Evolutionary conservation across 2,329 filamentous ascomycete species (phyloP), one percentile per base, ranked within the genome.

Genomic region (Amesomyces nigricolor): DNA sequence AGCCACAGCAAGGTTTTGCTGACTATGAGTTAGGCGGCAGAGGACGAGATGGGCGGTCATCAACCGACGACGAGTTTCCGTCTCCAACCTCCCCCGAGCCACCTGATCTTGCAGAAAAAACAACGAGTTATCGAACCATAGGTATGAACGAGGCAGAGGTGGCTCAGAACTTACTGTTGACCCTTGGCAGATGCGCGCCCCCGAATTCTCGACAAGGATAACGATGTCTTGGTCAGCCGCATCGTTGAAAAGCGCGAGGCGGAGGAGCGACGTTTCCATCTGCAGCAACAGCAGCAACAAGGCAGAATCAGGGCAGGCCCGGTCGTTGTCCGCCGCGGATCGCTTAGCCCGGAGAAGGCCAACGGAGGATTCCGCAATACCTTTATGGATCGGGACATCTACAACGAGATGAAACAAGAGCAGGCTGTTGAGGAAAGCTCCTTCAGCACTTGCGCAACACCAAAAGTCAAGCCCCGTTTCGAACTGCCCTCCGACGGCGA

Each of bases 21-120:
- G 22, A 54, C 17, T 2, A 13, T 4, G 14, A 19, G 29, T 5
- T 9, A 8, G 10, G 17, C 44, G n/a, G 13, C n/a, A 40, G 14
- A 16, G n/a, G 29, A 26, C 26, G 48, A 8, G n/a, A 22, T n/a
- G 22, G 11, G 9, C 13, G 9, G 16, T 17, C 9, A 0, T 8
- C 26, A 3, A 22, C 17, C 2, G 35, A 30, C 22, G 19, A 40
- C 17, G 16, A 11, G 91, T 81, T 42, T 91, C 89, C 67, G 96
- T 96, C 68, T 96, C 90, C 2, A 91, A 91, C 91, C 91, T 96
- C 54, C 87, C 83, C 75, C 91, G 22, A 42, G 14, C 44, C 30
- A 6, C 5, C 38, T 30, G 45, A 40, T 1, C 45, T 39, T 32
- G 32, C 46, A 4, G 45, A 52, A 17, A 32, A 26, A 8, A 49